A percentile compares a stretch with the other conserved stretches of the same genome.
Evolutionary conservation across 164 flowering plant genomes (phyloP).

Genomic region (Stephania japonica): DNA sequence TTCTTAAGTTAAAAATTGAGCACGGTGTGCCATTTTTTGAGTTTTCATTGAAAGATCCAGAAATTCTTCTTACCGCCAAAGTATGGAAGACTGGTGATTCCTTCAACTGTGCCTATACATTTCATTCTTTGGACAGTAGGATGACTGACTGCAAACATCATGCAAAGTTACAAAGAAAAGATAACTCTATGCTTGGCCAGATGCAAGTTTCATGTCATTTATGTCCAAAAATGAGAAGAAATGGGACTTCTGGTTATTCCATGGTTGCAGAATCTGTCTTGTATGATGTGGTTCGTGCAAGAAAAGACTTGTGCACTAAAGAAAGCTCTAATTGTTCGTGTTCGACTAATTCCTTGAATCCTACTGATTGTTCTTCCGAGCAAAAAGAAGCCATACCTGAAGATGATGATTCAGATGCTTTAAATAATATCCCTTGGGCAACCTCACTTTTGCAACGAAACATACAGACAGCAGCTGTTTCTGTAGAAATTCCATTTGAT

Average conservation of each 20-base stretch:
- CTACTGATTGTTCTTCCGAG: slow-evolving; percentile 16
- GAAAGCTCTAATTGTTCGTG: slow-evolving; percentile 21
- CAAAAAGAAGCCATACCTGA: slow-evolving; percentile 17
- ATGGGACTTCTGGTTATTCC: slow-evolving; percentile 40
- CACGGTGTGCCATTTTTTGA: slow-evolving; percentile 62
- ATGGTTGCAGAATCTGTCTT: slow-evolving; percentile 77
- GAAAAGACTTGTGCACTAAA: slow-evolving; percentile 27
- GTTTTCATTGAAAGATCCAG: slow-evolving; percentile 51
- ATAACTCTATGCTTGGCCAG: slow-evolving; percentile 64
- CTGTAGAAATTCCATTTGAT: slow-evolving; percentile 56
- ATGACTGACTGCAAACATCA: slow-evolving; percentile 47
- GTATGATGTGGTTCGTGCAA: slow-evolving; percentile 59
- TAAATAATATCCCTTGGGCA: slow-evolving; percentile 35
- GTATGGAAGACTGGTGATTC: slow-evolving; percentile 54
- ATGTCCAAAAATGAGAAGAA: slow-evolving; percentile 42
- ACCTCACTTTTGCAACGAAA: slow-evolving; percentile 46
- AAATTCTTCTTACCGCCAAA: slow-evolving; percentile 59
- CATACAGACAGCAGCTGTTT: slow-evolving; percentile 72
- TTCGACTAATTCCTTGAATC: slow-evolving; percentile 18
- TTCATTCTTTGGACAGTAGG: slow-evolving; percentile 45
- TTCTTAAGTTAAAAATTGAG: slow-evolving; percentile 52
- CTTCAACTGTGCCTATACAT: slow-evolving; percentile 73
- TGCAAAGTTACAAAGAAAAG: slow-evolving; percentile 35
- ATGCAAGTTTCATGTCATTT: slow-evolving; percentile 78
- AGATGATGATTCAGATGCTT: slow-evolving; percentile 15